A percentile compares a stretch with the other conserved stretches of the same genome.
phyloP scores from a whole-genome alignment of 345 rosid species.

The Arabis hirsuta region DNA sequence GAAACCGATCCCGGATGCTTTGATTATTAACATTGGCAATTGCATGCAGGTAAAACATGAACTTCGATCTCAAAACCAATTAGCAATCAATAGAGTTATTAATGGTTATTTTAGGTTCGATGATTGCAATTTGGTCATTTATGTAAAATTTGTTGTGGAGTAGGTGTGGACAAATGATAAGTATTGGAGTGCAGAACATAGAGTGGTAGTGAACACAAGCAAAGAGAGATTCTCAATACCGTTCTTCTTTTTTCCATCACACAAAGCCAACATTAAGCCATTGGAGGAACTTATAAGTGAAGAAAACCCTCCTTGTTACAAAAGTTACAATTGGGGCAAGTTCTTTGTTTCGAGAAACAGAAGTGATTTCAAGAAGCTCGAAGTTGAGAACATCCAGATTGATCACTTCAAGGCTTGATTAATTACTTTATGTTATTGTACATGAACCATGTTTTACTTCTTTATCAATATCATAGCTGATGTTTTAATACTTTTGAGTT shows the following conservation, averaged over 20 bases:
- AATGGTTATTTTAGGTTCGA: not conserved
- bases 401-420: slow-evolving; percentile 53
- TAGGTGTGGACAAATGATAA: slow-evolving; percentile 79
- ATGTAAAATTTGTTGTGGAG: slow-evolving; percentile 1
- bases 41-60: slow-evolving; percentile 52
- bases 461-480: not conserved
- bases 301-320: slow-evolving; percentile 56
- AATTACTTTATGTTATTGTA: not conserved
- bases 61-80: not conserved
- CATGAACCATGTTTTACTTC: not conserved
- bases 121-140: not conserved
- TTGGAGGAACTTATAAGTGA: slow-evolving; percentile 55
- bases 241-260: slow-evolving; percentile 62
- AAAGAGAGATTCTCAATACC: slow-evolving; percentile 71
- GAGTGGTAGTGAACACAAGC: slow-evolving; percentile 61
- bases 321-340: slow-evolving; percentile 67
- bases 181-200: slow-evolving; percentile 78
- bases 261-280: slow-evolving; percentile 57
- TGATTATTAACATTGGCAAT: slow-evolving; percentile 77
- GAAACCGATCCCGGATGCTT: slow-evolving; percentile 58
- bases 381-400: slow-evolving; percentile 64
- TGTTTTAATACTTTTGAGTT: not conserved
- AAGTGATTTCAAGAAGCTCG: slow-evolving; percentile 65
- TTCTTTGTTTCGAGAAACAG: slow-evolving; percentile 58
- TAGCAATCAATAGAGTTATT: not conserved